phyloP scores from a whole-genome alignment of 2,329 filamentous ascomycete genomes.

The Pseudohalonectria lignicola region DNA sequence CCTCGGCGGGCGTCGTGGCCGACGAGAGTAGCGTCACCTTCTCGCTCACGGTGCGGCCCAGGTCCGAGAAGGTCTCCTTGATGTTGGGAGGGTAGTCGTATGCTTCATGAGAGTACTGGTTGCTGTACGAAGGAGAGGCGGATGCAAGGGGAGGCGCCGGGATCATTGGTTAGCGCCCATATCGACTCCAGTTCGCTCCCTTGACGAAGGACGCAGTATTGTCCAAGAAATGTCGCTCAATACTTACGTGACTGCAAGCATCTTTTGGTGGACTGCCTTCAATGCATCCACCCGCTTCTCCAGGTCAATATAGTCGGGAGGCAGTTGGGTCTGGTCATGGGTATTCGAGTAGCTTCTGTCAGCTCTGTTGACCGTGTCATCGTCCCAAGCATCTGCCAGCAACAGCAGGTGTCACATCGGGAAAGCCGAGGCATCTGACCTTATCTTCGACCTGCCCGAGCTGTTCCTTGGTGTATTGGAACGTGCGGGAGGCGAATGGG shows the following conservation, averaged over 20 bases:
- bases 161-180: neutral
- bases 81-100: slow-evolving; percentile 97
- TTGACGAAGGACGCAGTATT: no score
- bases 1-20: slow-evolving; percentile 79
- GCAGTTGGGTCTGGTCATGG: slow-evolving; percentile 71
- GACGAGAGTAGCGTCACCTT: slow-evolving; percentile 86
- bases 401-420: neutral
- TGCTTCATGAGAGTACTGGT: slow-evolving; percentile 81
- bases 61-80: slow-evolving; percentile 93
- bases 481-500: slow-evolving; percentile 85
- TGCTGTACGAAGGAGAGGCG: no score
- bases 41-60: slow-evolving; percentile 90
- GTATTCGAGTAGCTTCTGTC: no score
- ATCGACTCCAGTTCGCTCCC: neutral
- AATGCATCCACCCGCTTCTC: slow-evolving; percentile 98
- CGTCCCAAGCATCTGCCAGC: neutral
- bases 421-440: slow-evolving; percentile 31
- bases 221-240: no score
- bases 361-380: no score
- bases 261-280: slow-evolving; percentile 93
- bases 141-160: slow-evolving; percentile 2
- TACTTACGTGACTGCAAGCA: slow-evolving; percentile 86
- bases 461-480: slow-evolving; percentile 97
- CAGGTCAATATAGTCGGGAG: slow-evolving; percentile 93
- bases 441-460: slow-evolving; percentile 91